Conservation (phyloP, 345 rosid genomes). For the Brassica incana region DNA sequence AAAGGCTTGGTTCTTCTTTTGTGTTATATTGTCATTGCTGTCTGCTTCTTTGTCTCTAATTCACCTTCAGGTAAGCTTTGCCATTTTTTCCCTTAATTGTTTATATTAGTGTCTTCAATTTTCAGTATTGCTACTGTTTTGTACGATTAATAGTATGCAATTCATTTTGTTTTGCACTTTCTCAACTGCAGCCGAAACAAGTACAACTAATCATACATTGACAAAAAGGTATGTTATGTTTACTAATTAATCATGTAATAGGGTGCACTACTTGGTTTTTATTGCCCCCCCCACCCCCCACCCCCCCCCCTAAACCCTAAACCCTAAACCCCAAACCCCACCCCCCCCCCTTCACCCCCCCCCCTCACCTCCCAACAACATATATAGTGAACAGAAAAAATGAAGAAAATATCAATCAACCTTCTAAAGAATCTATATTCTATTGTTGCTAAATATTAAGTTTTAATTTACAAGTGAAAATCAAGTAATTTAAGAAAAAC, state of each 20-base stretch:
- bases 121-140: not conserved
- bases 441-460: not conserved
- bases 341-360: no score
- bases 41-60: constrained; percentile 69
- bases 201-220: constrained; percentile 11
- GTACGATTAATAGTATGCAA: not conserved
- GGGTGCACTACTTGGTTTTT: not conserved
- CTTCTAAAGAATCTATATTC: not conserved
- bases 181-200: constrained; percentile 27
- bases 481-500: not conserved
- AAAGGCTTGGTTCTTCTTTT: constrained; percentile 81
- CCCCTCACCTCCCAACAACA: no score
- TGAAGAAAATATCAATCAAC: not conserved
- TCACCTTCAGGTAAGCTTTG: constrained; percentile 53
- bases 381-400: not conserved
- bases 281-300: not conserved
- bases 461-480: not conserved
- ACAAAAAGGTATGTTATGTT: not conserved
- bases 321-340: no score
- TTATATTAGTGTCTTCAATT: not conserved
- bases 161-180: constrained; percentile 3
- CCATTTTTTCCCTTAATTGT: not conserved
- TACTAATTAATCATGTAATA: not conserved
- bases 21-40: constrained; percentile 72
- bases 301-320: not conserved